These are phyloP conservation scores for Sphaerulina populicola DNA, from an alignment of 2,329 filamentous ascomycete species.

Conservation along the genomic window DNA sequence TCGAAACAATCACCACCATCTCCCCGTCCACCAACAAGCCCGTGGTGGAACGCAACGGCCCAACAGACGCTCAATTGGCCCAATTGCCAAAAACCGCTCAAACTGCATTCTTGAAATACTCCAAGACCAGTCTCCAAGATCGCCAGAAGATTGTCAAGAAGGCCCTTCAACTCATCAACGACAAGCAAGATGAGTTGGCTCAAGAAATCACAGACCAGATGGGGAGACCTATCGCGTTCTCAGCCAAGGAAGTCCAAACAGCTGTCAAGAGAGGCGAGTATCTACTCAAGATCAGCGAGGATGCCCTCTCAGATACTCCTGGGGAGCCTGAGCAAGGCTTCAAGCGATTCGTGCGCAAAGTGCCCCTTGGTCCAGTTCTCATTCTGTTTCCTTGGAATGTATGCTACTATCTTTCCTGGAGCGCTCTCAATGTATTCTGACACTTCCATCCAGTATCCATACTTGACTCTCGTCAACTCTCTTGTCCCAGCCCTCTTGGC, in stretches of 20 bases:
- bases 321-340: slow-evolving; percentile 82
- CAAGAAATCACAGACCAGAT: slow-evolving; percentile 87
- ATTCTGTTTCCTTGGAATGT: slow-evolving; percentile 96
- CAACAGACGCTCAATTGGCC: slow-evolving; percentile 61
- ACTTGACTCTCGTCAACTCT: slow-evolving; percentile 86
- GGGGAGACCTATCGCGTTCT: slow-evolving; percentile 85
- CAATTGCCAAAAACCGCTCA: slow-evolving; percentile 63
- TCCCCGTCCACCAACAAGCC: slow-evolving; percentile 83
- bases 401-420: slow-evolving; percentile 36
- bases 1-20: slow-evolving; percentile 63
- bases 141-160: slow-evolving; percentile 74
- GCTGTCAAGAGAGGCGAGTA: slow-evolving; percentile 80
- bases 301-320: slow-evolving; percentile 68
- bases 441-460: slow-evolving; percentile 64
- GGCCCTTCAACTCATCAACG: slow-evolving; percentile 61
- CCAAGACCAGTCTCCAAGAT: slow-evolving; percentile 63
- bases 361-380: slow-evolving; percentile 77
- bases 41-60: slow-evolving; percentile 68
- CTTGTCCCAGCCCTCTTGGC: slow-evolving; percentile 83
- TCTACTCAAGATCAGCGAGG: slow-evolving; percentile 71
- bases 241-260: slow-evolving; percentile 72
- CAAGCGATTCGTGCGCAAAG: slow-evolving; percentile 80
- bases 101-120: slow-evolving; percentile 67
- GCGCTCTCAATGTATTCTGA: background rate
- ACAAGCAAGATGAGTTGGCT: slow-evolving; percentile 70